Base-by-base conservation (phyloP, 768 basidiomycete species). In the Podaxis rugospora region DNA sequence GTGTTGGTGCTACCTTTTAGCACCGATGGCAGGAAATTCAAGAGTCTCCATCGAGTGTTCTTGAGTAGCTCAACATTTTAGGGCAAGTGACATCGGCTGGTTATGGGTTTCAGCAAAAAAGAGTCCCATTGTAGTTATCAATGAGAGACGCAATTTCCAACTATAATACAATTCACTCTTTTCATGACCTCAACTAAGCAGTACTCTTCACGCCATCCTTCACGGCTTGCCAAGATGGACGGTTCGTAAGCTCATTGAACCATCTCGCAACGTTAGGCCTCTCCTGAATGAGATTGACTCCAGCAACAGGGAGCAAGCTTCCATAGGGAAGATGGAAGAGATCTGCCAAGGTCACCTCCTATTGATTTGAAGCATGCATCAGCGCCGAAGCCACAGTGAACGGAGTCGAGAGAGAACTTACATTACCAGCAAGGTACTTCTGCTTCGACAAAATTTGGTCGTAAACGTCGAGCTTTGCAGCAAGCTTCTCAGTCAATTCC, bases 361-460 rank as follows among this genome's bases (percentile, higher is more conserved):
- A 23, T 37, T 0, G 40, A 13, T 32, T 16, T 6, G 6, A 9
- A 16, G n/a, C 1, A 18, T 18, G 42, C 2, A 37, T 59, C 13
- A 55, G 40, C 32, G 25, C 27, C 11, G 18, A 21, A 27, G 25
- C 10, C 3, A 21, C 4, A 18, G 21, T 23, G 9, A 9, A 21
- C 23, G 5, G 47, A 49, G 18, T 11, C 7, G 11, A 3, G 47
- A 9, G 40, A 9, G 13, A 49, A 67, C 74, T 57, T 42, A 76
- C 83, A 66, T 87, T 74, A 0, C 85, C 85, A 14, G 79, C 83
- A 37, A 87, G 66, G 68, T 83, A 87, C 64, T 77, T 79, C 61
- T 82, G 79, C 68, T 83, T 86, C 25, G 75, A 68, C 28, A 89
- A 74, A 57, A 88, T 83, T 11, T 64, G 59, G 28, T 88, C 85